A percentile compares a stretch with the other conserved stretches of the same genome.
phyloP scores from a whole-genome alignment of 73 alveolate species.

The Paramecium sonneborni region DNA sequence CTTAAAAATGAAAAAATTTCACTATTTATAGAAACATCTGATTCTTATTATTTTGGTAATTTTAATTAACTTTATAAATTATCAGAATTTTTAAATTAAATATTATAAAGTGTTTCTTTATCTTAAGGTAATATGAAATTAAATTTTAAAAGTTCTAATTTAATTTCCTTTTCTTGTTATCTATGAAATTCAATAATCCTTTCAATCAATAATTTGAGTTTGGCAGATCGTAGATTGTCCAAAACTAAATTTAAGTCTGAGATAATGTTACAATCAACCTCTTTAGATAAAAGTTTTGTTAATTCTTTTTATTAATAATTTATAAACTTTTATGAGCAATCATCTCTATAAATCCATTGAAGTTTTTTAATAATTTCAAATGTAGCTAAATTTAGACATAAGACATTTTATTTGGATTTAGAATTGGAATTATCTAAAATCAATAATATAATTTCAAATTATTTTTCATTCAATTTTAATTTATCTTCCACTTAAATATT shows the following conservation, averaged over 20 bases:
- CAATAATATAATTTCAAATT: not conserved
- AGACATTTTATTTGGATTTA: too few relatives aligned
- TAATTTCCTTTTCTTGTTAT: not conserved
- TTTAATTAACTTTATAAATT: too few relatives aligned
- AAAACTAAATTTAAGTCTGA: not conserved
- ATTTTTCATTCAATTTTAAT: not conserved
- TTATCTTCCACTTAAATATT: not conserved
- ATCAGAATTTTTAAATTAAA: too few relatives aligned
- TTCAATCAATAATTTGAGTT: not conserved
- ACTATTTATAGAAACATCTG: not conserved
- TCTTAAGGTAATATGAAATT: not conserved
- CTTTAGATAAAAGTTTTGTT: not conserved
- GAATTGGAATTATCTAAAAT: not conserved
- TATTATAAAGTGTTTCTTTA: not conserved
- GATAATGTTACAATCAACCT: not conserved
- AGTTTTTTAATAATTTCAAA: not conserved
- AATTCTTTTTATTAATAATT: not conserved
- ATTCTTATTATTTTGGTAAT: not conserved
- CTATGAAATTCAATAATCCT: not conserved
- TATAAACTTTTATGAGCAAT: not conserved
- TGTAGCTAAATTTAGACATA: not conserved
- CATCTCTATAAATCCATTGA: not conserved
- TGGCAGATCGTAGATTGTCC: not conserved
- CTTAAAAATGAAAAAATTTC: not conserved
- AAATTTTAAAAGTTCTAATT: not conserved